phyloP scores from a whole-genome alignment of 2,329 filamentous ascomycete species.

The Tolypocladium sp. region DNA sequence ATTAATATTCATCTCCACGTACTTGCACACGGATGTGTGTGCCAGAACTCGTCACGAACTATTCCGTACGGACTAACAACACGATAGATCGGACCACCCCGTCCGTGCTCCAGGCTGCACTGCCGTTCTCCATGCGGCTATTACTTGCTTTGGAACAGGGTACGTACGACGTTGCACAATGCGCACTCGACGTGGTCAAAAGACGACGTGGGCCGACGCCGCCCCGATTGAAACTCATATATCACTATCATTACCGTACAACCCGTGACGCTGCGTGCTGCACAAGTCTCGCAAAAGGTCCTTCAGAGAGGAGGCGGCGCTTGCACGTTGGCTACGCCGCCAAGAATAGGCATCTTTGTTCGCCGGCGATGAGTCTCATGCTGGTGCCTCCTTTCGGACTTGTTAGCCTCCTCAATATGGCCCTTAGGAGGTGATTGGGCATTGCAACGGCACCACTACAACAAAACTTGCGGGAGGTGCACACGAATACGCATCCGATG shows the following conservation, averaged over 20 bases:
- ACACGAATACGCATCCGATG: background rate
- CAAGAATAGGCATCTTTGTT: no score
- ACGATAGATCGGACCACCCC: no score
- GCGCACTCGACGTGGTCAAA: no score
- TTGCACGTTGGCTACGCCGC: background rate
- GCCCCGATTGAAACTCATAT: background rate
- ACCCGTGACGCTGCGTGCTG: background rate
- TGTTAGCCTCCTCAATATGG: background rate
- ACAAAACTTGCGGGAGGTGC: background rate
- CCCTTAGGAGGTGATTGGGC: background rate
- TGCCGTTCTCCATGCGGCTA: no score
- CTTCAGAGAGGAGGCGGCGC: background rate
- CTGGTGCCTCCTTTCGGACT: background rate
- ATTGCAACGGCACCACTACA: background rate
- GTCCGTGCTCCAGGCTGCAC: no score
- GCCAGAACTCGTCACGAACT: no score
- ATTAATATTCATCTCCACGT: no score
- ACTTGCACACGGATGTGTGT: no score
- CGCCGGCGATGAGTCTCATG: background rate
- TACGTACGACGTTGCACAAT: no score
- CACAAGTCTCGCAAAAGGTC: background rate
- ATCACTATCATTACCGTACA: background rate
- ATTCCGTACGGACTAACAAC: no score
- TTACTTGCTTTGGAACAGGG: no score
- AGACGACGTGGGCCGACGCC: background rate